These are phyloP conservation scores for Immersiella caudata DNA, from an alignment of 495 filamentous ascomycete species.

Conservation along the genomic window DNA sequence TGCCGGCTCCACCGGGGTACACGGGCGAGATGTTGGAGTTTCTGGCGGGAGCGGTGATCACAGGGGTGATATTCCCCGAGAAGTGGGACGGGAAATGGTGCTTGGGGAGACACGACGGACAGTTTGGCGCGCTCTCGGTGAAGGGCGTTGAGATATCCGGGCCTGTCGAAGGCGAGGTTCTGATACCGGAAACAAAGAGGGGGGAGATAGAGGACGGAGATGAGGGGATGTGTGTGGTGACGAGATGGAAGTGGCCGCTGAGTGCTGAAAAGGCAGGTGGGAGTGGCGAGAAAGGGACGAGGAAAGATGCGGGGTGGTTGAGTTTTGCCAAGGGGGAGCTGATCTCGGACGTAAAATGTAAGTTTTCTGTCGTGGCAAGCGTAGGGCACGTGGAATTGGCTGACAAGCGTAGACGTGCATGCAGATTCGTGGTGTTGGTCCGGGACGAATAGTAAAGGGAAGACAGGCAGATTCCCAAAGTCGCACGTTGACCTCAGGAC, in stretches of 20 bases:
- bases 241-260: conserved; percentile 49
- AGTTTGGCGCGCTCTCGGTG: conserved; percentile 45
- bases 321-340: conserved; percentile 48
- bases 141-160: conserved; percentile 40
- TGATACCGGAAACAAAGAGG: background rate
- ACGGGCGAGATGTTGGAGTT: conserved; percentile 46
- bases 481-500: conserved; percentile 9
- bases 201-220: background rate
- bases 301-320: conserved; percentile 36
- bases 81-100: conserved; percentile 51
- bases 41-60: conserved; percentile 45
- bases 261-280: conserved; percentile 17
- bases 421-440: conserved; percentile 53
- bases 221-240: conserved; percentile 35
- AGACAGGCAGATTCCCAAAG: conserved; percentile 46
- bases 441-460: conserved; percentile 47
- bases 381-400: background rate
- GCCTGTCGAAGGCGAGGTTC: conserved; percentile 38
- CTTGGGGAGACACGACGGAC: conserved; percentile 50
- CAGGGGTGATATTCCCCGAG: conserved; percentile 50
- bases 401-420: conserved; percentile 31
- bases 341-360: conserved; percentile 43
- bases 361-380: background rate
- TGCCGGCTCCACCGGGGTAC: conserved; percentile 41
- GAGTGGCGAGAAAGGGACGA: background rate